Evolutionary conservation across 1,139 yeast genomes (phyloP).

Genomic region (Saccharomyces hybrid): DNA sequence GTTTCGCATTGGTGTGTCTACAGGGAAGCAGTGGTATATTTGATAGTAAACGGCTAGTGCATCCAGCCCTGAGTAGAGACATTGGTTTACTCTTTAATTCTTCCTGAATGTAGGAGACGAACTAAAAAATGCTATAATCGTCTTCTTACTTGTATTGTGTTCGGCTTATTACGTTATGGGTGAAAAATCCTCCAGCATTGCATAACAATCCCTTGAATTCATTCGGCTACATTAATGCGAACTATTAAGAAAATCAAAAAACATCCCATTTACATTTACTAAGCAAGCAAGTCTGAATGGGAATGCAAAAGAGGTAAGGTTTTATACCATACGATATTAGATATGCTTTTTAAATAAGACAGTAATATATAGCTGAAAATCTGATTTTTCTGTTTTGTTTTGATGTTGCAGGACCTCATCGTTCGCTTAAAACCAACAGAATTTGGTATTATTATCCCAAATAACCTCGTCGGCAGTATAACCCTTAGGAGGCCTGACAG

Average conservation of each 20-base stretch:
- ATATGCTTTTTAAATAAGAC: not conserved
- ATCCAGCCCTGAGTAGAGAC: not conserved
- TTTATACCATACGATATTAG: not conserved
- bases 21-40: not conserved
- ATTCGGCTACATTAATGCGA: not conserved
- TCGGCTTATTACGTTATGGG: not conserved
- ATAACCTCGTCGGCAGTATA: too few species aligned
- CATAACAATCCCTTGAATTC: not conserved
- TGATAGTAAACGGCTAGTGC: not conserved
- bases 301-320: not conserved
- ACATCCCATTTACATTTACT: not conserved
- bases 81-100: not conserved
- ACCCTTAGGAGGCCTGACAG: too few species aligned
- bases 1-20: not conserved
- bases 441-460: too few species aligned
- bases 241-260: not conserved
- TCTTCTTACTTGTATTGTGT: not conserved
- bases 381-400: not conserved
- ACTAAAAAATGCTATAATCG: not conserved
- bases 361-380: not conserved
- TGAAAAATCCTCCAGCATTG: not conserved
- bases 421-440: constrained; percentile 27
- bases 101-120: not conserved
- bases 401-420: not conserved
- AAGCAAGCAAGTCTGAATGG: not conserved